Evolutionary conservation across 441 rosid species (phyloP).

Genomic region (Populus hybrid): DNA sequence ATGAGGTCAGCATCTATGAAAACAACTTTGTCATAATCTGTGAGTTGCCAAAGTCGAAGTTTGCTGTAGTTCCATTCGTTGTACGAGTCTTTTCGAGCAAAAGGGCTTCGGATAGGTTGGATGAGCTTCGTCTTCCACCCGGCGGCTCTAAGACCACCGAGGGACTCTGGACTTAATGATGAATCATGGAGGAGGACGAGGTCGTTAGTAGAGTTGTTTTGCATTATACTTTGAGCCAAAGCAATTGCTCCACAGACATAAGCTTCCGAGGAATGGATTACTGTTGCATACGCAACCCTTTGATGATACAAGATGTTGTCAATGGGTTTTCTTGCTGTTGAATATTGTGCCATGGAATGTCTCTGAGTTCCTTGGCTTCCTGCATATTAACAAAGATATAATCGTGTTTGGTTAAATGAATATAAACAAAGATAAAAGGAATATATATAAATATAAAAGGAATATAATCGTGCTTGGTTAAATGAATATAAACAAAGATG

Average conservation of each 20-base stretch:
- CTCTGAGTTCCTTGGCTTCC: constrained; percentile 34
- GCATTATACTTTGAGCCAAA: constrained; percentile 63
- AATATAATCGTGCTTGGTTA: no score
- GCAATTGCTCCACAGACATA: constrained; percentile 83
- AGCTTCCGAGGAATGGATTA: constrained; percentile 71
- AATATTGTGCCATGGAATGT: background rate
- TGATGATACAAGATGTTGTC: background rate
- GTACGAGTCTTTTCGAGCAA: constrained; percentile 45
- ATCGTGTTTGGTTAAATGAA: no score
- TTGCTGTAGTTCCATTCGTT: constrained; percentile 87
- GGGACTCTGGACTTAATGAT: constrained; percentile 36
- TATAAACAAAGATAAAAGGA: no score
- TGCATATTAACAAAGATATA: background rate
- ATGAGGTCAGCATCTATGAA: constrained; percentile 70
- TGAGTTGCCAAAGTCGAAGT: constrained; percentile 61
- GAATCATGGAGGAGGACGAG: constrained; percentile 71
- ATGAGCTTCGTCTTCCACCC: constrained; percentile 63
- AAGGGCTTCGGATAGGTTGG: constrained; percentile 57
- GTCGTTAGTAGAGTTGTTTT: constrained; percentile 38
- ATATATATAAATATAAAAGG: no score
- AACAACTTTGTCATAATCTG: constrained; percentile 52
- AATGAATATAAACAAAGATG: no score
- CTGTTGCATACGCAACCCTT: constrained; percentile 61
- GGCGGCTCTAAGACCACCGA: constrained; percentile 39
- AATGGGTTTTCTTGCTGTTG: background rate